Percentiles rank a stretch among this genome's conserved stretches.
These are phyloP conservation scores for Citropsis articulata DNA, from an alignment of 345 rosid species.

Conservation along the genomic window DNA sequence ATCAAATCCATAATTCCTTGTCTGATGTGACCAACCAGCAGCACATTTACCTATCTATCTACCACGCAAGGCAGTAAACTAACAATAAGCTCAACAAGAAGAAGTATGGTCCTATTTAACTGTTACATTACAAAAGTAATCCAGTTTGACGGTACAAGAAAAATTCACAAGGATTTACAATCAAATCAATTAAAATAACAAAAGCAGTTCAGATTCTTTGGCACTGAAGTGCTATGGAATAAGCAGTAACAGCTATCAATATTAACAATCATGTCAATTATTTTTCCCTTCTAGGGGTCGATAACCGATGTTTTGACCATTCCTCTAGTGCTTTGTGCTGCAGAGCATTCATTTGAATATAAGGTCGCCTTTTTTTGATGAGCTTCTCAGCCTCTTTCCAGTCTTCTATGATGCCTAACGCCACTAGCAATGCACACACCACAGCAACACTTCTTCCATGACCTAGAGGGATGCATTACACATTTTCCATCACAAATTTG, in stretches of 20 bases:
- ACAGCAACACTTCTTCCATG: constrained; percentile 82
- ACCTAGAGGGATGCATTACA: constrained; percentile 32
- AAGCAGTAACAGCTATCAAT: background rate
- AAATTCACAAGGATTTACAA: background rate
- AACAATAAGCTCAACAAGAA: background rate
- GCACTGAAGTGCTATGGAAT: background rate
- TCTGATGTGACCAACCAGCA: background rate
- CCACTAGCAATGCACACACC: constrained; percentile 60
- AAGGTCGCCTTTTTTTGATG: constrained; percentile 49
- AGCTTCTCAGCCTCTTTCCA: constrained; percentile 63
- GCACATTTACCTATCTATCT: background rate
- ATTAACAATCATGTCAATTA: background rate
- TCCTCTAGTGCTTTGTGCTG: constrained; percentile 54
- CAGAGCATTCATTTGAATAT: constrained; percentile 47
- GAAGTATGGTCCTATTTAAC: background rate
- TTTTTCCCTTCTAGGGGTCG: constrained; percentile 27
- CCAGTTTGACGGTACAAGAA: background rate
- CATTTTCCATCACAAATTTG: background rate
- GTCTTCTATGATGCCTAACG: constrained; percentile 51
- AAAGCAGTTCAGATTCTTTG: background rate
- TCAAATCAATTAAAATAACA: background rate
- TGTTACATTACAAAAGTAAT: background rate
- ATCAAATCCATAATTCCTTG: background rate
- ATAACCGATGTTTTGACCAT: constrained; percentile 53
- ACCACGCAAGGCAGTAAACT: background rate